A percentile compares a stretch with the other conserved stretches of the same genome.
Evolutionary conservation across 2,329 filamentous ascomycete genomes (phyloP).

Genomic region (Fusarium drepaniforme): DNA sequence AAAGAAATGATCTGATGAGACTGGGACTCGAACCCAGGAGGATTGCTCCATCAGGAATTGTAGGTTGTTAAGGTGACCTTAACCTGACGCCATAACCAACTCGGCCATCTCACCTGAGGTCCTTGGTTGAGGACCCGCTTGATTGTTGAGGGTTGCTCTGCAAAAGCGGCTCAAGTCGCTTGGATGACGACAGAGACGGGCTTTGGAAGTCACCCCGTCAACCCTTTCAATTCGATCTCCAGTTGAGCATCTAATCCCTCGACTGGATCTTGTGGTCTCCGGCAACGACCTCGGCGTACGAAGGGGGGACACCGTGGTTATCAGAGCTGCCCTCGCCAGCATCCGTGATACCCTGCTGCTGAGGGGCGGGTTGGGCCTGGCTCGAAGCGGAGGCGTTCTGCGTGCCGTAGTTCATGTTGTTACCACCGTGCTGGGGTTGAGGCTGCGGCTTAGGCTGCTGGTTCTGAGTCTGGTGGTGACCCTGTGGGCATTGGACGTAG

Average conservation of each 20-base stretch:
- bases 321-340: constrained; percentile 56
- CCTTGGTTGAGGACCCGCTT: constrained; percentile 28
- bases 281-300: constrained; percentile 89
- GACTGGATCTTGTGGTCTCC: constrained; percentile 92
- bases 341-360: constrained; percentile 49
- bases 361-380: constrained; percentile 41
- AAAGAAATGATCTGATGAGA: constrained; percentile 38
- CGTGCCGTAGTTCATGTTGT: constrained; percentile 61
- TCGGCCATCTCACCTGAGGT: constrained; percentile 42
- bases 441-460: constrained; percentile 45
- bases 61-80: constrained; percentile 40
- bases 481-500: constrained; percentile 70
- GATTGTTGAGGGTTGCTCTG: constrained; percentile 11
- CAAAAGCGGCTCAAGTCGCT: constrained; percentile 24
- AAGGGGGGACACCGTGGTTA: constrained; percentile 74
- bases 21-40: constrained; percentile 45
- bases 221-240: not conserved
- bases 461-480: constrained; percentile 41
- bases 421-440: constrained; percentile 46
- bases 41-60: constrained; percentile 43
- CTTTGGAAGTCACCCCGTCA: not conserved
- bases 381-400: constrained; percentile 42
- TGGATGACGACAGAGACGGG: not conserved
- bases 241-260: constrained; percentile 40
- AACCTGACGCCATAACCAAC: constrained; percentile 45